Conservation (phyloP, 805 yeast species). For the Saccharomycopsis fibuligera region DNA sequence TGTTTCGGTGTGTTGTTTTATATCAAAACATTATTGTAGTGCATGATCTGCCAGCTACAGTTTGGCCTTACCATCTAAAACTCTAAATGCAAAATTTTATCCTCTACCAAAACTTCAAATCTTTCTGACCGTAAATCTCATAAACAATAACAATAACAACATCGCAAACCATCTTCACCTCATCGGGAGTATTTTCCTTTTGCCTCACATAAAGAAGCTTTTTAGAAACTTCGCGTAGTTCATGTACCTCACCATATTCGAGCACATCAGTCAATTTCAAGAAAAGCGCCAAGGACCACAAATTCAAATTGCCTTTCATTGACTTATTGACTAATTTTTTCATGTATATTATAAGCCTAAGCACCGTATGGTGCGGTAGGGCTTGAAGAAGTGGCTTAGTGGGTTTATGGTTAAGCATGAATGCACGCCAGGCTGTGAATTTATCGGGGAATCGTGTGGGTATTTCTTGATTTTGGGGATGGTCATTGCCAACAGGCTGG, state of each 20-base stretch:
- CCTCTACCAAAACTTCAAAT: no score
- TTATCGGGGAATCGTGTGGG: conserved; percentile 12
- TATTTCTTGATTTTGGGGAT: neutral
- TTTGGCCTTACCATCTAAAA: no score
- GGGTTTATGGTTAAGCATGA: conserved; percentile 16
- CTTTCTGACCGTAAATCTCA: conserved; percentile 19
- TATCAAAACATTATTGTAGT: no score
- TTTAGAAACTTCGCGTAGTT: conserved; percentile 15
- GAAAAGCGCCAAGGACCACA: conserved; percentile 15
- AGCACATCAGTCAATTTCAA: conserved; percentile 15
- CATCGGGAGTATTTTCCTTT: neutral
- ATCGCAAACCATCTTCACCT: conserved; percentile 8
- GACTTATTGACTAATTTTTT: conserved; percentile 17
- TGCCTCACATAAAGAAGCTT: conserved; percentile 1
- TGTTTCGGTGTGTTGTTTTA: no score
- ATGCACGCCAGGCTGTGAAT: conserved; percentile 20
- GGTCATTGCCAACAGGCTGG: neutral
- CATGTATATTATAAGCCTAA: conserved; percentile 17
- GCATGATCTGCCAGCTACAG: no score
- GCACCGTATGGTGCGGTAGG: conserved; percentile 10
- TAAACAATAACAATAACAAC: conserved; percentile 14
- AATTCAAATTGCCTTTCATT: conserved; percentile 11
- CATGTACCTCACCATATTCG: conserved; percentile 13
- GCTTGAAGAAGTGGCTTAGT: neutral
- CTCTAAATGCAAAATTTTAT: no score